phyloP scores from a whole-genome alignment of 768 basidiomycete genomes.

The Lactarius deliciosus region DNA sequence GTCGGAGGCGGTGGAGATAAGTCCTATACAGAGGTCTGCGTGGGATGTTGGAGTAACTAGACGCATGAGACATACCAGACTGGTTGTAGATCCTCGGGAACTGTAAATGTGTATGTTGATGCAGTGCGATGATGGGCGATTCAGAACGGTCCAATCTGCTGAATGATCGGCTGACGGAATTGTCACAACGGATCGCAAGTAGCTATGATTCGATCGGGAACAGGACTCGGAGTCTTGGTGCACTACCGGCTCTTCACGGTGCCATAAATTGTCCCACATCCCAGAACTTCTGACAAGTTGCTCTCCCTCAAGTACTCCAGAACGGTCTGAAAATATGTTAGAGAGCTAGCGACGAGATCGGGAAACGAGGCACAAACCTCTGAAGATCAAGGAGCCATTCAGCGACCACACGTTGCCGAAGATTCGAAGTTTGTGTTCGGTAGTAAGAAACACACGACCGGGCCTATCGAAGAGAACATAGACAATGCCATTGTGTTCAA shows the following conservation, averaged over 20 bases:
- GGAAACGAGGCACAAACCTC: background rate
- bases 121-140: background rate
- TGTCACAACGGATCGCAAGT: background rate
- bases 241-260: background rate
- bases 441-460: background rate
- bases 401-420: background rate
- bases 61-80: background rate
- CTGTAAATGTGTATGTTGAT: background rate
- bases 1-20: background rate
- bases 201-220: background rate
- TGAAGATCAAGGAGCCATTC: background rate
- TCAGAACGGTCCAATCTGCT: background rate
- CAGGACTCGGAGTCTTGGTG: background rate
- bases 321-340: background rate
- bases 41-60: background rate
- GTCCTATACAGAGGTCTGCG: background rate
- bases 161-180: background rate
- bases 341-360: background rate
- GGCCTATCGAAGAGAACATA: background rate
- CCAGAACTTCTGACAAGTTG: background rate
- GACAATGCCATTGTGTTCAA: background rate
- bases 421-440: background rate
- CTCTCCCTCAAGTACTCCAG: background rate
- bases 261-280: background rate
- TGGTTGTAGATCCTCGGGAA: background rate